Conservation (phyloP, 257 asterid genomes). For the Scutellaria minor region DNA sequence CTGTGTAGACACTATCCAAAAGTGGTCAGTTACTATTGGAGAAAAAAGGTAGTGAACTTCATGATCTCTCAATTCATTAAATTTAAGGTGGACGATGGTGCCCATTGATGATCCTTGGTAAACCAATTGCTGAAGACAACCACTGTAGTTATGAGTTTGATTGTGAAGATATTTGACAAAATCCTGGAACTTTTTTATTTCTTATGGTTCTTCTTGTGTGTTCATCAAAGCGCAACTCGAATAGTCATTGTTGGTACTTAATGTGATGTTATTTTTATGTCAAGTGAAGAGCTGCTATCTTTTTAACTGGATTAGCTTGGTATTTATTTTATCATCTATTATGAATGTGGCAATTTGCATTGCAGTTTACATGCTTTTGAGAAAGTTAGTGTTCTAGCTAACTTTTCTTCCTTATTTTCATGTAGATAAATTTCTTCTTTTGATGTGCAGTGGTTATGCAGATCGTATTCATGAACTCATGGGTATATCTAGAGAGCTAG, state of each 20-base stretch:
- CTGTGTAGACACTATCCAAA: constrained; percentile 4
- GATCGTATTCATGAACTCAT: constrained; percentile 98
- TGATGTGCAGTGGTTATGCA: constrained; percentile 90
- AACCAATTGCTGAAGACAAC: constrained; percentile 2
- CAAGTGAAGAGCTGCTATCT: constrained; percentile 9
- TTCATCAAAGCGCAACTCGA: constrained; percentile 19
- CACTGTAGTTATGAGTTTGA: neutral
- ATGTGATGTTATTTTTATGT: constrained; percentile 5
- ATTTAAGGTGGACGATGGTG: constrained; percentile 15
- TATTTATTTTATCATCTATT: constrained; percentile 15
- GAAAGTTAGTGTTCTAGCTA: constrained; percentile 20
- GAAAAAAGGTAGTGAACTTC: neutral
- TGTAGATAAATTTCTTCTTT: constrained; percentile 32
- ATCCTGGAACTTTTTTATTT: constrained; percentile 23
- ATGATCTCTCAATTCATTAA: constrained; percentile 3
- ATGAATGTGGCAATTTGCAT: constrained; percentile 7
- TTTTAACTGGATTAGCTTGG: constrained; percentile 21
- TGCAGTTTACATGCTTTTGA: constrained; percentile 25
- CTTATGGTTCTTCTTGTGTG: neutral
- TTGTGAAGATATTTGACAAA: constrained; percentile 27
- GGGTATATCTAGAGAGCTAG: constrained; percentile 82
- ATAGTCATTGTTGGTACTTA: constrained; percentile 9
- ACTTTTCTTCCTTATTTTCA: constrained; percentile 17
- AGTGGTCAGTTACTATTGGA: constrained; percentile 17
- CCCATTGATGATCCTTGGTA: neutral